These are phyloP conservation scores for Zalaria sp. DNA, from an alignment of 2,329 filamentous ascomycete species.

Conservation along the genomic window DNA sequence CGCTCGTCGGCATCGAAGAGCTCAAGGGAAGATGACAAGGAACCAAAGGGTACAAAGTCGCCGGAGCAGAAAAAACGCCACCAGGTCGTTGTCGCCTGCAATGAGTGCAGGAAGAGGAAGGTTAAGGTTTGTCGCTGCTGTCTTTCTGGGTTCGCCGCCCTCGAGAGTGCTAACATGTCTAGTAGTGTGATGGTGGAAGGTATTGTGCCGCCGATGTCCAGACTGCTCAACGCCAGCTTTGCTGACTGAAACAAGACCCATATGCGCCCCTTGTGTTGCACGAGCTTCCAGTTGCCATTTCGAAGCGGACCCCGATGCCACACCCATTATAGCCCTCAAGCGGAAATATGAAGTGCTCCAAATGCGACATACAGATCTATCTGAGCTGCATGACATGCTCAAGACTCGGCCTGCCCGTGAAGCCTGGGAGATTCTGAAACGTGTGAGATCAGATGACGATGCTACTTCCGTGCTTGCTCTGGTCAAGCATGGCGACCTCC, in stretches of 20 bases:
- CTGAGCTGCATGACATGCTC: constrained; percentile 3
- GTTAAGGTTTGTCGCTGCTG: constrained; percentile 3
- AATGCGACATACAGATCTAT: constrained; percentile 1
- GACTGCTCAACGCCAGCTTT: not conserved
- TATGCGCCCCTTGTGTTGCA: not conserved
- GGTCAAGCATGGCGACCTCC: constrained; percentile 3
- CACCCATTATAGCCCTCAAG: constrained; percentile 5
- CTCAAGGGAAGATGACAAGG: too few relatives aligned
- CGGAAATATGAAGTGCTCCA: constrained; percentile 4
- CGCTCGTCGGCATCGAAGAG: too few relatives aligned
- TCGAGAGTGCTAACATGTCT: not conserved
- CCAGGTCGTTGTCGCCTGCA: constrained; percentile 5
- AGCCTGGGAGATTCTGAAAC: constrained; percentile 1
- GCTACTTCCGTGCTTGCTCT: constrained; percentile 1
- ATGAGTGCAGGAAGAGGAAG: constrained; percentile 5
- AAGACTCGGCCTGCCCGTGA: constrained; percentile 1
- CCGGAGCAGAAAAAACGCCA: constrained; percentile 1
- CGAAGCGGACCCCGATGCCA: constrained; percentile 5
- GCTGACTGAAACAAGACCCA: not conserved
- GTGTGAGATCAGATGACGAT: not conserved
- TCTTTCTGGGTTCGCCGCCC: not conserved
- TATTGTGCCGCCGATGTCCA: not conserved
- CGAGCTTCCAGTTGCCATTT: constrained; percentile 3
- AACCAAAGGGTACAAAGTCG: too few relatives aligned
- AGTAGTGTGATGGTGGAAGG: not conserved